Conservation (phyloP, 768 basidiomycete species). For the Termitomyces sp. region DNA sequence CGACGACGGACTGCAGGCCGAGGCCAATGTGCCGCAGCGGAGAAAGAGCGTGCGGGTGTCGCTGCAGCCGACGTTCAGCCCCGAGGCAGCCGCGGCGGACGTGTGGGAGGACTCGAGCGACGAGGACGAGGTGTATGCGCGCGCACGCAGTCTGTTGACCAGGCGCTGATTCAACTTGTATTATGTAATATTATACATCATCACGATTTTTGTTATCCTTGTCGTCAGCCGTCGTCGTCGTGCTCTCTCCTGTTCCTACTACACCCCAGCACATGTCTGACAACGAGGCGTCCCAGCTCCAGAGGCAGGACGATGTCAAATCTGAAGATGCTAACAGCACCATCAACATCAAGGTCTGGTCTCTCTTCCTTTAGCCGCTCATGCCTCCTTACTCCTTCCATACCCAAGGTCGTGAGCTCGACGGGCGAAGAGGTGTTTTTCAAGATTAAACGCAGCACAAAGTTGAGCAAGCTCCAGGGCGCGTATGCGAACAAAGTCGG, state of each 20-base stretch:
- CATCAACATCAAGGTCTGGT: slow-evolving; percentile 9
- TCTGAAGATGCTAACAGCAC: not conserved
- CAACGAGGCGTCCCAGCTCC: slow-evolving; percentile 5
- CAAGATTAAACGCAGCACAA: slow-evolving; percentile 94
- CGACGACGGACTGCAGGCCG: slow-evolving; percentile 1
- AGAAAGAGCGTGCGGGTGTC: slow-evolving; percentile 79
- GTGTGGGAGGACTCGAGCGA: slow-evolving; percentile 76
- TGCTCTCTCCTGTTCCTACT: no score
- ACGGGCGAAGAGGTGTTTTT: slow-evolving; percentile 89
- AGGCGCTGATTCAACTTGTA: not conserved
- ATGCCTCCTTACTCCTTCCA: no score
- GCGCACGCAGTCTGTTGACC: slow-evolving; percentile 34
- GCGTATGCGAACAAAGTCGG: slow-evolving; percentile 93
- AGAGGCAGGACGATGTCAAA: slow-evolving; percentile 1
- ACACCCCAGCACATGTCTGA: slow-evolving; percentile 5
- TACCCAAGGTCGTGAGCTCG: slow-evolving; percentile 71
- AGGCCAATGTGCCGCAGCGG: slow-evolving; percentile 15
- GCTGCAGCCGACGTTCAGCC: slow-evolving; percentile 69
- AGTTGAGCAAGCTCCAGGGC: slow-evolving; percentile 86
- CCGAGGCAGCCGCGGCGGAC: slow-evolving; percentile 56
- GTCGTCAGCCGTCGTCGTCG: no score
- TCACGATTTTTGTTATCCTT: not conserved
- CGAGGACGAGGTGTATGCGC: slow-evolving; percentile 63
- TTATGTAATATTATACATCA: not conserved
- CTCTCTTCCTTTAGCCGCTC: not conserved